Conservation (phyloP, 2,329 filamentous ascomycete genomes). For the Hypoxylon sp. region DNA sequence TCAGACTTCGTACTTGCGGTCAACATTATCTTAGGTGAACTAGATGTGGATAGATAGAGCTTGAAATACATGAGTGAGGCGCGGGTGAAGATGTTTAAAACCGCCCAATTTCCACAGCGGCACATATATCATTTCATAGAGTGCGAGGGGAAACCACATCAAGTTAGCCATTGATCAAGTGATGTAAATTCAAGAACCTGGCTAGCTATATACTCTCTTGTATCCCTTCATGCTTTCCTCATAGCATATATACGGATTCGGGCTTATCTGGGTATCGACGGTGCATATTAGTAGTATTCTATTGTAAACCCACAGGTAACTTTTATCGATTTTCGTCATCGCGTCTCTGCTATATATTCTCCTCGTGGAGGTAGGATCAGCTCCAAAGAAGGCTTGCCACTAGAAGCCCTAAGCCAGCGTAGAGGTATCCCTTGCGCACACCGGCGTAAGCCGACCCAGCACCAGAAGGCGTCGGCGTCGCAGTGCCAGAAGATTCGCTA, state of each 20-base stretch:
- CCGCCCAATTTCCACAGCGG: no score
- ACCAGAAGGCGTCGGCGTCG: slow-evolving; percentile 31
- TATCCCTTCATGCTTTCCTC: not conserved
- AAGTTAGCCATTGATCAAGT: not conserved
- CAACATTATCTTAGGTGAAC: no score
- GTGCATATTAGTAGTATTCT: slow-evolving; percentile 26
- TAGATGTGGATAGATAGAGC: no score
- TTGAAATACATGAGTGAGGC: no score
- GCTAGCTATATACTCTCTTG: not conserved
- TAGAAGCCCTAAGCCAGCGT: slow-evolving; percentile 23
- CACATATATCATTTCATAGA: no score
- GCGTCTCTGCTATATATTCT: not conserved
- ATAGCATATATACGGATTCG: not conserved
- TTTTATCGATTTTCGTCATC: slow-evolving; percentile 2
- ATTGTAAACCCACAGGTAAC: not conserved
- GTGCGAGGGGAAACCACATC: no score
- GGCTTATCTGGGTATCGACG: not conserved
- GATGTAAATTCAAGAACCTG: not conserved
- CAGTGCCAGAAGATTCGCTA: slow-evolving; percentile 3
- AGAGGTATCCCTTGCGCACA: slow-evolving; percentile 21
- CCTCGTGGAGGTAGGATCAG: slow-evolving; percentile 5
- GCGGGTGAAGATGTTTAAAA: no score
- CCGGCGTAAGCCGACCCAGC: slow-evolving; percentile 6
- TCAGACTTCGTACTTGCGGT: not conserved
- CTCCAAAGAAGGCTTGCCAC: slow-evolving; percentile 29